phyloP scores from a whole-genome alignment of 1,284 basidiomycete species.

The Cerioporus squamosus region DNA sequence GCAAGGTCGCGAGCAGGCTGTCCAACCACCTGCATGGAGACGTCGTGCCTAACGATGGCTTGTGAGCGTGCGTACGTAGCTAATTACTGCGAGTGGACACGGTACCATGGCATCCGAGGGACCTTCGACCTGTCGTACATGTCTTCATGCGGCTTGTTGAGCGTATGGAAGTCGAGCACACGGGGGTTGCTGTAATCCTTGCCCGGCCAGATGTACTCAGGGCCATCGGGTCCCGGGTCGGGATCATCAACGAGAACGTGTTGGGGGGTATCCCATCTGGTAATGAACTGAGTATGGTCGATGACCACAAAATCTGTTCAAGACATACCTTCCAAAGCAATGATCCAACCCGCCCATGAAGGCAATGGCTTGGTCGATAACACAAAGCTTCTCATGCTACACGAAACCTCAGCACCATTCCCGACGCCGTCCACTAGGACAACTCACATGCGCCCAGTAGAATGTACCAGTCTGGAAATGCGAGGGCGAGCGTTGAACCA shows the following conservation, averaged over 20 bases:
- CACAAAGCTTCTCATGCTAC: slow-evolving; percentile 97
- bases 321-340: slow-evolving; percentile 78
- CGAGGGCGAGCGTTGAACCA: slow-evolving; percentile 96
- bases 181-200: slow-evolving; percentile 96
- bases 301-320: neutral
- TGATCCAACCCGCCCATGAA: slow-evolving; percentile 99
- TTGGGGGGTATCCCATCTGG: slow-evolving; percentile 94
- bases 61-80: neutral
- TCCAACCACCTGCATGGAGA: slow-evolving; percentile 93
- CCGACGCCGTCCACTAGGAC: neutral
- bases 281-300: neutral
- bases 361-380: slow-evolving; percentile 96
- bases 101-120: slow-evolving; percentile 95
- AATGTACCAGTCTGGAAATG: slow-evolving; percentile 98
- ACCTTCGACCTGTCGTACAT: slow-evolving; percentile 91
- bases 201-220: slow-evolving; percentile 84
- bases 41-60: slow-evolving; percentile 79
- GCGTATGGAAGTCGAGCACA: slow-evolving; percentile 84
- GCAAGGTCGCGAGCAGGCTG: slow-evolving; percentile 96
- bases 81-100: neutral
- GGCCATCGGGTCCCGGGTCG: slow-evolving; percentile 56
- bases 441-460: slow-evolving; percentile 91
- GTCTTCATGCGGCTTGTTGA: slow-evolving; percentile 93
- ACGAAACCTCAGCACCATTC: slow-evolving; percentile 3
- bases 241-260: slow-evolving; percentile 91